phyloP scores from a whole-genome alignment of 352 stramenopile genomes.

The Phytophthora fragariaefolia region DNA sequence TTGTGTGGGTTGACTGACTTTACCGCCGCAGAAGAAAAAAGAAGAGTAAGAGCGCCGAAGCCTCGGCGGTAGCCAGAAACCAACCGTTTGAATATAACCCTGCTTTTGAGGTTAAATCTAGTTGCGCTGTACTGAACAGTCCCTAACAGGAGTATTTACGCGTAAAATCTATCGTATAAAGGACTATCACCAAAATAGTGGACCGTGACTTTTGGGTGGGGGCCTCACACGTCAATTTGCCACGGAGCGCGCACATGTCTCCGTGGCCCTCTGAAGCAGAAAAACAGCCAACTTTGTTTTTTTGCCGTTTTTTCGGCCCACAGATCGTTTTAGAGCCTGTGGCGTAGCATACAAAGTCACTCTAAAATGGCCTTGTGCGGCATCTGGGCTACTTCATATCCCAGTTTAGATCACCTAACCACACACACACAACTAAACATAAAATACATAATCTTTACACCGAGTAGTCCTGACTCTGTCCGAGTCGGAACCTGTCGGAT shows the following conservation, averaged over 20 bases:
- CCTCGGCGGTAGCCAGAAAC: not conserved
- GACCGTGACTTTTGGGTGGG: not conserved
- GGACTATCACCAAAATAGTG: not conserved
- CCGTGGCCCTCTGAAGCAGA: not conserved
- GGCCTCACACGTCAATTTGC: not conserved
- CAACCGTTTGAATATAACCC: not conserved
- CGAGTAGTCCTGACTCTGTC: not conserved
- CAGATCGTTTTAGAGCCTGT: not conserved
- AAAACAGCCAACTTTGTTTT: not conserved
- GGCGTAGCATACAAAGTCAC: not conserved
- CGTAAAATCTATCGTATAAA: conserved; percentile 9
- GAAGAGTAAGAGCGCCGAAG: not conserved
- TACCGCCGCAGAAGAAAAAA: not conserved
- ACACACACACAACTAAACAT: not conserved
- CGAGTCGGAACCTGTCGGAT: not conserved
- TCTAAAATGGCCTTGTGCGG: not conserved
- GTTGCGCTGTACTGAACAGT: not conserved
- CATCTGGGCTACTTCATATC: not conserved
- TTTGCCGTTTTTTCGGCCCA: conserved; percentile 2
- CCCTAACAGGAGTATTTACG: conserved; percentile 1
- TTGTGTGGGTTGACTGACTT: not conserved
- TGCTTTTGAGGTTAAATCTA: not conserved
- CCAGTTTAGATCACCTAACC: not conserved
- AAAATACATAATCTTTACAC: not conserved
- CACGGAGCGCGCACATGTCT: not conserved